These are phyloP conservation scores for Ceratobasidium sp. DNA, from an alignment of 1,284 basidiomycete genomes.

Conservation along the genomic window DNA sequence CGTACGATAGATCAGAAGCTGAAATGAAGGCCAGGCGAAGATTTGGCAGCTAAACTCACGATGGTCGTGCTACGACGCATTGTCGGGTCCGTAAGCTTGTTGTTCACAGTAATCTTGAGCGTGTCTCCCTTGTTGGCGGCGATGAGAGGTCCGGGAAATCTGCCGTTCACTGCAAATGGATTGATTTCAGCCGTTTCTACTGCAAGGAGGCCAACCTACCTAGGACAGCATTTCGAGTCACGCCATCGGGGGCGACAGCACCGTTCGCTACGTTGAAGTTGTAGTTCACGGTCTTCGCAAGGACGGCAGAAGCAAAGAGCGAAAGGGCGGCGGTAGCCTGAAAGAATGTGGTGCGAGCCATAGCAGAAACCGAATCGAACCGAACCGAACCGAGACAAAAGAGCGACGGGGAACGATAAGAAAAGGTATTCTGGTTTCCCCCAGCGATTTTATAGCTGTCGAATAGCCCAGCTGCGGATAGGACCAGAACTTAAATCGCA, in stretches of 20 bases:
- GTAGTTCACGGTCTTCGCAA: conserved; percentile 36
- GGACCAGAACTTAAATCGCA: no score
- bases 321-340: conserved; percentile 39
- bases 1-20: conserved; percentile 3
- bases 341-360: conserved; percentile 24
- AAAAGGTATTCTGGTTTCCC: background rate
- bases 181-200: conserved; percentile 14
- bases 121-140: conserved; percentile 50
- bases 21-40: conserved; percentile 8
- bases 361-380: conserved; percentile 11
- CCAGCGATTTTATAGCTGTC: conserved; percentile 2
- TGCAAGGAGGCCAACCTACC: conserved; percentile 8
- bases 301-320: conserved; percentile 36
- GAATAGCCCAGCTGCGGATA: no score
- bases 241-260: conserved; percentile 54
- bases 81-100: conserved; percentile 51
- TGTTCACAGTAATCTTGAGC: conserved; percentile 50
- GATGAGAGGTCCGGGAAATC: conserved; percentile 51
- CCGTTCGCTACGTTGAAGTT: conserved; percentile 33
- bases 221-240: conserved; percentile 53
- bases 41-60: conserved; percentile 40
- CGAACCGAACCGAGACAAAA: conserved; percentile 13
- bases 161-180: conserved; percentile 49
- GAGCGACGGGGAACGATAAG: background rate
- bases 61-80: conserved; percentile 55